Evolutionary conservation across 768 basidiomycete genomes (phyloP).

Genomic region (Suillus discolor): DNA sequence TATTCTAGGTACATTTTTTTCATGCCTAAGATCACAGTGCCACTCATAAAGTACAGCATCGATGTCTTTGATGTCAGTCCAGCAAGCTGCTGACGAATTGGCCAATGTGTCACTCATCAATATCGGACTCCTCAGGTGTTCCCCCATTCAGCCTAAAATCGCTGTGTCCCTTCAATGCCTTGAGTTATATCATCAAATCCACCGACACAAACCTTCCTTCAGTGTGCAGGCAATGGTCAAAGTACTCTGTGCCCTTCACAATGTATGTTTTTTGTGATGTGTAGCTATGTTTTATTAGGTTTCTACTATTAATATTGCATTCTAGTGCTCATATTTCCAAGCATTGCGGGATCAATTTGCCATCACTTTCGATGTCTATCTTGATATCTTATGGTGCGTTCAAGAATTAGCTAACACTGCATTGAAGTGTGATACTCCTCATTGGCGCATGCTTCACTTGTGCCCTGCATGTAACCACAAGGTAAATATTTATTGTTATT

Average conservation of each 20-base stretch:
- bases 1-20: no score
- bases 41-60: no score
- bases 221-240: constrained; percentile 12
- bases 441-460: constrained; percentile 34
- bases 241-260: constrained; percentile 27
- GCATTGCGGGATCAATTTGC: constrained; percentile 21
- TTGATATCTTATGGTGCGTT: constrained; percentile 27
- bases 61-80: no score
- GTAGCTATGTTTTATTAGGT: constrained; percentile 8
- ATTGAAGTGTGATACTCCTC: constrained; percentile 27
- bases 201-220: no score
- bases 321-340: constrained; percentile 15
- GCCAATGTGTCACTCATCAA: no score
- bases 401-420: constrained; percentile 20
- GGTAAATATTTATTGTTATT: constrained; percentile 18
- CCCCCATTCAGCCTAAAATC: no score
- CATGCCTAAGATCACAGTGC: no score
- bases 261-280: constrained; percentile 14
- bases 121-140: no score
- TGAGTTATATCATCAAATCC: no score
- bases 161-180: no score
- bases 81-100: no score
- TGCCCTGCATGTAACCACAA: constrained; percentile 42
- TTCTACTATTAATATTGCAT: constrained; percentile 18
- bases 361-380: constrained; percentile 39